Conservation (phyloP, 208 protist genomes). For the Trypanosoma congolense region DNA sequence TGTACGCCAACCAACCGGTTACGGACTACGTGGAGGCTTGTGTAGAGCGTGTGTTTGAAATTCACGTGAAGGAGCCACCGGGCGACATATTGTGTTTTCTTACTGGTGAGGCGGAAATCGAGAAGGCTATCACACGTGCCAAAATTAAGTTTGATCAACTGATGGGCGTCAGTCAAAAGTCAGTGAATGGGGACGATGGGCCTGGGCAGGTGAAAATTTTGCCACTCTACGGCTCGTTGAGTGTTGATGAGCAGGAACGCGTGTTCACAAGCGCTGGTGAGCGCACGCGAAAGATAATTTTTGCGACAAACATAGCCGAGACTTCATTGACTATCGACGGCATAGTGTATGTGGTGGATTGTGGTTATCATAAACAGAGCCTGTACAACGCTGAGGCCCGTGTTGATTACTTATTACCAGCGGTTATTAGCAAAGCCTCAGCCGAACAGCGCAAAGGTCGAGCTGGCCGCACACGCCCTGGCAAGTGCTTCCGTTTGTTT, state of each 20-base stretch:
- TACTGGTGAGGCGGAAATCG: constrained; percentile 86
- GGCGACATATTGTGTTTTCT: constrained; percentile 90
- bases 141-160: constrained; percentile 16
- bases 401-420: constrained; percentile 96
- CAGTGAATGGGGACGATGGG: background rate
- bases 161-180: constrained; percentile 3
- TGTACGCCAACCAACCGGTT: constrained; percentile 80
- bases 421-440: constrained; percentile 97
- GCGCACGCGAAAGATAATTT: constrained; percentile 91
- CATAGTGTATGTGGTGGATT: constrained; percentile 99
- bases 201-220: constrained; percentile 49
- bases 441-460: constrained; percentile 99
- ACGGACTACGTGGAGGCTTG: constrained; percentile 90
- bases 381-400: constrained; percentile 93
- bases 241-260: constrained; percentile 65
- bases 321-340: constrained; percentile 99
- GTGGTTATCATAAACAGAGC: constrained; percentile 98
- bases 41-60: constrained; percentile 55
- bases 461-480: constrained; percentile 97
- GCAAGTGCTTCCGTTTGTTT: constrained; percentile 98
- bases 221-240: constrained; percentile 78
- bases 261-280: constrained; percentile 46
- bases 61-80: constrained; percentile 60
- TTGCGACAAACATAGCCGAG: constrained; percentile 99
- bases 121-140: constrained; percentile 42